phyloP scores from a whole-genome alignment of 495 filamentous ascomycete species.

The Cairneyella variabilis region DNA sequence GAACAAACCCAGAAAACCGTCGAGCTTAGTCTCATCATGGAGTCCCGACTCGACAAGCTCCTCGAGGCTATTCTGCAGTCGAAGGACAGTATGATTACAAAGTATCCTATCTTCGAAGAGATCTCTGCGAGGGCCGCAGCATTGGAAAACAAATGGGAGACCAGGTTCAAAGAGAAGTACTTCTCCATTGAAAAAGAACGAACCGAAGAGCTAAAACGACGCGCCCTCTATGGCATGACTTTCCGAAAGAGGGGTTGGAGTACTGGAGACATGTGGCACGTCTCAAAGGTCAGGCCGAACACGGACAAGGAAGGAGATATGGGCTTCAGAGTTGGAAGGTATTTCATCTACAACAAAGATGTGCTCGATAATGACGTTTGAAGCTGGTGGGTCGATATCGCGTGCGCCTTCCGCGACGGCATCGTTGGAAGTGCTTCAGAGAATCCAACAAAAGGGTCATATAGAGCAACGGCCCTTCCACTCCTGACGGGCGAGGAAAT shows the following conservation, averaged over 20 bases:
- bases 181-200: slow-evolving; percentile 39
- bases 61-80: slow-evolving; percentile 31
- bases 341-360: neutral
- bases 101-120: neutral
- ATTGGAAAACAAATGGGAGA: slow-evolving; percentile 36
- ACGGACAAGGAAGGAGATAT: slow-evolving; percentile 30
- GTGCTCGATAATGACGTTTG: neutral
- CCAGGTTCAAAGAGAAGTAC: slow-evolving; percentile 33
- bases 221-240: slow-evolving; percentile 31
- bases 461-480: slow-evolving; percentile 33
- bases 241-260: slow-evolving; percentile 26
- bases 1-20: neutral
- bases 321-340: slow-evolving; percentile 17
- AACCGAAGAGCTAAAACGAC: slow-evolving; percentile 26
- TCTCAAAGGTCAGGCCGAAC: slow-evolving; percentile 18
- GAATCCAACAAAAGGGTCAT: slow-evolving; percentile 32
- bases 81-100: neutral
- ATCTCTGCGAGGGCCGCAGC: neutral
- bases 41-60: slow-evolving; percentile 23
- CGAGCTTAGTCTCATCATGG: neutral
- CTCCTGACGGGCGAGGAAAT: slow-evolving; percentile 40
- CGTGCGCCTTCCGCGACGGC: slow-evolving; percentile 43
- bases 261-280: slow-evolving; percentile 26
- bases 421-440: slow-evolving; percentile 35
- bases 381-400: slow-evolving; percentile 48